Evolutionary conservation across 129 eudicot species (phyloP), one percentile per base, ranked within the genome.

Genomic region (Smallanthus sonchifolius): DNA sequence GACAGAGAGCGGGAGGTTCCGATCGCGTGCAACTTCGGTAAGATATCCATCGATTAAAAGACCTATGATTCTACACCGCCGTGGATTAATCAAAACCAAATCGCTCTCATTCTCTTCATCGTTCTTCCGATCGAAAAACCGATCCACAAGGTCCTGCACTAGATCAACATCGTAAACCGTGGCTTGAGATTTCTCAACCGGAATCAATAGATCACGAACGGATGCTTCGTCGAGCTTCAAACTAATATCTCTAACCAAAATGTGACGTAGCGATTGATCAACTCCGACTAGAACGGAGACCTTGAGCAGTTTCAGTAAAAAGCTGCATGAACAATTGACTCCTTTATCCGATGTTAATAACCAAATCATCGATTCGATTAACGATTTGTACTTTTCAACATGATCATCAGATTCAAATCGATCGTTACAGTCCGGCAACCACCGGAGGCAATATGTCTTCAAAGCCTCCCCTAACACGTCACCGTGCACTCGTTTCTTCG

Each of bases 391-490:
- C 71, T 82, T 80, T 40, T 47, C 76, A 42, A 60, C 69, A 39
- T 89, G 91, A 80, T 90, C 96, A 19, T 55, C 79, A 52, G 88
- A 79, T 24, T 79, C 82, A 69, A 90, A 78, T 34, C 85, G 71
- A 47, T 93, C 91, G 32, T 82, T 49, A 47, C 91, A 84, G 73
- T 94, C 96, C 7, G 97, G 93, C 81, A 90, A 80, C 98, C 97
- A 86, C 81, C 88, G 72, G 2, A 84, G 30, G 35, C 95, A 89
- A 65, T 88, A 94, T 20, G 92, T 76, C 73, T 75, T 88, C 42
- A 94, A 56, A 13, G 97, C 97, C 57, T 90, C 96, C 4, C 96
- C 97, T 30, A 94, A 84, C 39, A 88, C 78, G 34, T 67, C 72
- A 2, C 91, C 88, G 47, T 77, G 87, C 82, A 90, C 84, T 80